These are phyloP conservation scores for Paragyromitra xinjiangensis DNA, from an alignment of 495 filamentous ascomycete genomes.

Conservation along the genomic window DNA sequence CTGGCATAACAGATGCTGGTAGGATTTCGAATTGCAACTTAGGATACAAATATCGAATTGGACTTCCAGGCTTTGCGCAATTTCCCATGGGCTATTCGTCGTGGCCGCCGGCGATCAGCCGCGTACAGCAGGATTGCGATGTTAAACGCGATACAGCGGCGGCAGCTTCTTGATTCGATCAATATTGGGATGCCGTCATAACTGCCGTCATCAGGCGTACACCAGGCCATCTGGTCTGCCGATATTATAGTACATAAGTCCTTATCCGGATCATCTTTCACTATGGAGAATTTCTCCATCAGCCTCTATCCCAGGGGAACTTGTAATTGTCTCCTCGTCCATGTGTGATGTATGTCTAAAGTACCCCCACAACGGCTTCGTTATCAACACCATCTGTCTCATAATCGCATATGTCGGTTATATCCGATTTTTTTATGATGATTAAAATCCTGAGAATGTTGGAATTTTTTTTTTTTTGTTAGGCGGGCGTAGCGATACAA, in stretches of 20 bases:
- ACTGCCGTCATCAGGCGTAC: conserved; percentile 41
- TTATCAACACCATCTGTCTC: conserved; percentile 29
- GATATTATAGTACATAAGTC: conserved; percentile 33
- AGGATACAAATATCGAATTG: conserved; percentile 20
- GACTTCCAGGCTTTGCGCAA: conserved; percentile 17
- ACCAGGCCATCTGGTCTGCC: conserved; percentile 36
- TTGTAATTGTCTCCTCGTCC: conserved; percentile 2
- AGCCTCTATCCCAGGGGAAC: conserved; percentile 8
- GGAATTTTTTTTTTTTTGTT: conserved; percentile 18
- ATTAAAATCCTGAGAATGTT: conserved; percentile 3
- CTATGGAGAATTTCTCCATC: conserved; percentile 49
- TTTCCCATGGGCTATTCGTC: conserved; percentile 4
- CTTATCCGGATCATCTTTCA: conserved; percentile 41
- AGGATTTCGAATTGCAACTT: conserved; percentile 28
- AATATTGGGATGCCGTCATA: conserved; percentile 42
- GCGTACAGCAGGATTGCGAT: conserved; percentile 32
- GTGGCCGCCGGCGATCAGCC: conserved; percentile 25
- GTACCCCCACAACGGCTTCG: conserved; percentile 34
- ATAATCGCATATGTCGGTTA: conserved; percentile 11
- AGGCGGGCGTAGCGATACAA: conserved; percentile 19
- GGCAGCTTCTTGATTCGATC: conserved; percentile 15
- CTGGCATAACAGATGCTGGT: conserved; percentile 15
- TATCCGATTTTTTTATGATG: neutral
- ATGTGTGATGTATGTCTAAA: conserved; percentile 25
- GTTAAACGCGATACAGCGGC: conserved; percentile 23